These are phyloP conservation scores for Beauveria sp. DNA, from an alignment of 2,329 filamentous ascomycete species.

Conservation along the genomic window DNA sequence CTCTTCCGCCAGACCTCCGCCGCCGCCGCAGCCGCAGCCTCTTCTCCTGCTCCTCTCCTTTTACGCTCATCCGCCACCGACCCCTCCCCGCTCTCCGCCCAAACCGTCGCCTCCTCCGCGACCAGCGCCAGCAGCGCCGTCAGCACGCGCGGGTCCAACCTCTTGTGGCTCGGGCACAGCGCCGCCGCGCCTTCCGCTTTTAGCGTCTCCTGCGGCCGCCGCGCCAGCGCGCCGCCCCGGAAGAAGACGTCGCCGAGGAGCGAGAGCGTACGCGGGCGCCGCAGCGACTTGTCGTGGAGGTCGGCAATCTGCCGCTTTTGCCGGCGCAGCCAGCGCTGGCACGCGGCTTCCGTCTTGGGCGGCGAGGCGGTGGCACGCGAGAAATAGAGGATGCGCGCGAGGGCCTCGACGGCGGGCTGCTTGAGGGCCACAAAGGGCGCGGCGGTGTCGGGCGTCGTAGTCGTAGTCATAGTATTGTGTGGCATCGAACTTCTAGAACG, in stretches of 20 bases:
- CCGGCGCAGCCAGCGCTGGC: not conserved
- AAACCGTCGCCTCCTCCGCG: constrained; percentile 30
- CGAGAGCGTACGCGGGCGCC: not conserved
- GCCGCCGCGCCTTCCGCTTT: constrained; percentile 22
- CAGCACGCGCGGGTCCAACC: constrained; percentile 35
- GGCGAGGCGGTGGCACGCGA: not conserved
- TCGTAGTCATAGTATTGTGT: not conserved
- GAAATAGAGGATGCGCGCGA: constrained; percentile 5
- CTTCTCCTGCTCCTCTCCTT: constrained; percentile 13
- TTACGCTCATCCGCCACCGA: constrained; percentile 22
- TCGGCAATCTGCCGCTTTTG: not conserved
- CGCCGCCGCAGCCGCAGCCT: not conserved
- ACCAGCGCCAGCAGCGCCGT: constrained; percentile 36
- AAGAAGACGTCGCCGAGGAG: constrained; percentile 13
- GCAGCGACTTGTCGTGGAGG: not conserved
- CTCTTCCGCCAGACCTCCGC: constrained; percentile 23
- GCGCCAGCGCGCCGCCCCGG: constrained; percentile 26
- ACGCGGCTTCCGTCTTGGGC: not conserved
- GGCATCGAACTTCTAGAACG: not conserved
- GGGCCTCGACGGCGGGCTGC: not conserved
- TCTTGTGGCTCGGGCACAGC: constrained; percentile 34
- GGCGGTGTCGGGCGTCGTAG: not conserved
- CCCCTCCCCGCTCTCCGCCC: not conserved
- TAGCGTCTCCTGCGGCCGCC: constrained; percentile 20
- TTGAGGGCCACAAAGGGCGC: not conserved